These are phyloP conservation scores for Gossypium australe DNA, from an alignment of 345 rosid genomes.

Conservation along the genomic window DNA sequence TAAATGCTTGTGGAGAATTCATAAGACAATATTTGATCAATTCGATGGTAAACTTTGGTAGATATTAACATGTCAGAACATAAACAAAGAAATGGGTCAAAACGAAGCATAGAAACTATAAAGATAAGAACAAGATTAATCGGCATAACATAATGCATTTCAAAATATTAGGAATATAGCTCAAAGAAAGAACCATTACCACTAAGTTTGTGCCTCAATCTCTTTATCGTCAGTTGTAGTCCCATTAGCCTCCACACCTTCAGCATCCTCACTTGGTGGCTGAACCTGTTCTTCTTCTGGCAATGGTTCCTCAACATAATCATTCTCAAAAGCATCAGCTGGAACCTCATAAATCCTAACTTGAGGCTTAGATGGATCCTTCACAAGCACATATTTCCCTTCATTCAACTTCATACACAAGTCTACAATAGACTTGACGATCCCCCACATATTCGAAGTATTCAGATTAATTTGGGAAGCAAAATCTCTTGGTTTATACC, in stretches of 20 bases:
- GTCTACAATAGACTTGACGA: conserved; percentile 87
- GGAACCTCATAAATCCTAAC: conserved; percentile 96
- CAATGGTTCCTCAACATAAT: conserved; percentile 90
- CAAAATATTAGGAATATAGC: conserved; percentile 3
- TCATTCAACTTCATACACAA: conserved; percentile 89
- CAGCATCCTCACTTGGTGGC: conserved; percentile 61
- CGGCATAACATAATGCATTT: not conserved
- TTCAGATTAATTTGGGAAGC: conserved; percentile 88
- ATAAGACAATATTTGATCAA: not conserved
- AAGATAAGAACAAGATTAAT: not conserved
- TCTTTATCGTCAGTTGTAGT: conserved; percentile 43
- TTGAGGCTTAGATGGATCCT: conserved; percentile 93
- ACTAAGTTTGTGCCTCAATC: conserved; percentile 41
- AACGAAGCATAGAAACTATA: not conserved
- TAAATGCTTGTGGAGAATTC: not conserved
- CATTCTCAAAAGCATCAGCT: conserved; percentile 94
- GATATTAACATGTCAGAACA: not conserved
- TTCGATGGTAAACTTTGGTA: not conserved
- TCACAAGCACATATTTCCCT: conserved; percentile 89
- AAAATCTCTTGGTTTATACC: conserved; percentile 88
- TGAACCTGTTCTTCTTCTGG: conserved; percentile 87
- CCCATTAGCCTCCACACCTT: conserved; percentile 44
- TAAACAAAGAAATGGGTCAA: not conserved
- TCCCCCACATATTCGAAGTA: conserved; percentile 93
- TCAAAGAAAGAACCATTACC: conserved; percentile 16